Evolutionary conservation across 305 asterid species (phyloP), one percentile per base, ranked within the genome.

Genomic region (Caryopteris hybrid): DNA sequence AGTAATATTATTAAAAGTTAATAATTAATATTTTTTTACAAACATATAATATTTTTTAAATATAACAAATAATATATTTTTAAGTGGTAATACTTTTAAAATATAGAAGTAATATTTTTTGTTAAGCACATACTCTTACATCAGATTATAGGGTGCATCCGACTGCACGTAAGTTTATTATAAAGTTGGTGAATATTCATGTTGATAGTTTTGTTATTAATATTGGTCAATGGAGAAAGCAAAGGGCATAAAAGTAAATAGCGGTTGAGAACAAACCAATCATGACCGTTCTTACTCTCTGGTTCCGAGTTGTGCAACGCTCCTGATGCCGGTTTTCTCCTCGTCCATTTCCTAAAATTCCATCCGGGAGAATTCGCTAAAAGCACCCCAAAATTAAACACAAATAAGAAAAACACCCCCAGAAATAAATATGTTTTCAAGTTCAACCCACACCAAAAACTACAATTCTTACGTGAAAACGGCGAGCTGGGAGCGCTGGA

Each of bases 291-390:
- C 22, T 84, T 80, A 66, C 79, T 72, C 73, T 75, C 81, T 10
- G 75, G 70, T 33, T 83, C 86, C 64, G 72, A 36, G 54, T 11
- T 58, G 20, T 74, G 76, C 58, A 18, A 5, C 36, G 74, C 34
- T 21, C 71, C 81, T 6, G 67, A 1, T 8, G 61, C 72, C 14
- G 79, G 66, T 69, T 81, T 86, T 61, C 77, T 78, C 87, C 89
- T 82, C n/a, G 74, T 69, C 71, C 81, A 70, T 74, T 87, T 85
- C 81, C 78, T 90, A 54, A 78, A 61, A 78, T 79, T 79, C 54
- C 88, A 87, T 56, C 87, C 79, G 0, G 91, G 87, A 1, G 87
- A 68, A 47, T 60, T 79, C 29, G 93, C 94, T 85, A 51, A 10
- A 68, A 51, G 5, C 45, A n/a, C 59, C n/a, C 79, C 64, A 55